phyloP scores from a whole-genome alignment of 2,329 filamentous ascomycete species.

The Podosphaera aphanis region DNA sequence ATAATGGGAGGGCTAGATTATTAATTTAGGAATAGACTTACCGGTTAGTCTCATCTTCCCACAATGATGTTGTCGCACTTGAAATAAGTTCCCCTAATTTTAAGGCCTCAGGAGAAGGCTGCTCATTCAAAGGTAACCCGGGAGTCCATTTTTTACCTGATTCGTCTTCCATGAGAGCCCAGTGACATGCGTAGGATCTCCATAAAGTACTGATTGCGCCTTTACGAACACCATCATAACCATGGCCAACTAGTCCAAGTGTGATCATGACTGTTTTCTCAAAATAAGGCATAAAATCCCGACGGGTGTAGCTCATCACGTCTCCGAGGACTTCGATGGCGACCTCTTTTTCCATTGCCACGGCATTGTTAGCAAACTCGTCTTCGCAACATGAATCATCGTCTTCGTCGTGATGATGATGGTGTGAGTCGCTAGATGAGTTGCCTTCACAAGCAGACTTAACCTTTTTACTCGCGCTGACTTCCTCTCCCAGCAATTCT shows the following conservation, averaged over 20 bases:
- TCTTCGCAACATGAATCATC: constrained; percentile 72
- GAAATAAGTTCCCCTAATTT: constrained; percentile 73
- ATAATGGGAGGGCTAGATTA: constrained; percentile 21
- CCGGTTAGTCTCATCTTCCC: constrained; percentile 82
- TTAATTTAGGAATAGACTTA: constrained; percentile 31
- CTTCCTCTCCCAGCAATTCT: constrained; percentile 51
- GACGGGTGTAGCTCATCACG: constrained; percentile 67
- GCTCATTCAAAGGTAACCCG: constrained; percentile 60
- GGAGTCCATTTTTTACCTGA: constrained; percentile 66
- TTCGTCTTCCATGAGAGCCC: constrained; percentile 62
- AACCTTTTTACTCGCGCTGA: constrained; percentile 66
- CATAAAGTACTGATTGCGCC: constrained; percentile 77
- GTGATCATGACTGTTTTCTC: constrained; percentile 70
- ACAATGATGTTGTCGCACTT: constrained; percentile 61
- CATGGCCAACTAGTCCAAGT: constrained; percentile 61
- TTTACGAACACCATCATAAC: constrained; percentile 83
- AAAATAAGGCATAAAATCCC: constrained; percentile 60
- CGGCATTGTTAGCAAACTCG: constrained; percentile 60
- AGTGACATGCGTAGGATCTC: constrained; percentile 80
- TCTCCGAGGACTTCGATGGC: constrained; percentile 88
- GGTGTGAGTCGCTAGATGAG: constrained; percentile 35
- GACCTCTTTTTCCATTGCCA: constrained; percentile 92
- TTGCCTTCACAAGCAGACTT: constrained; percentile 47
- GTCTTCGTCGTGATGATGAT: constrained; percentile 38
- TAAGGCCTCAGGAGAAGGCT: constrained; percentile 55